phyloP scores from a whole-genome alignment of 2,329 filamentous ascomycete genomes.

The Alternaria atra region DNA sequence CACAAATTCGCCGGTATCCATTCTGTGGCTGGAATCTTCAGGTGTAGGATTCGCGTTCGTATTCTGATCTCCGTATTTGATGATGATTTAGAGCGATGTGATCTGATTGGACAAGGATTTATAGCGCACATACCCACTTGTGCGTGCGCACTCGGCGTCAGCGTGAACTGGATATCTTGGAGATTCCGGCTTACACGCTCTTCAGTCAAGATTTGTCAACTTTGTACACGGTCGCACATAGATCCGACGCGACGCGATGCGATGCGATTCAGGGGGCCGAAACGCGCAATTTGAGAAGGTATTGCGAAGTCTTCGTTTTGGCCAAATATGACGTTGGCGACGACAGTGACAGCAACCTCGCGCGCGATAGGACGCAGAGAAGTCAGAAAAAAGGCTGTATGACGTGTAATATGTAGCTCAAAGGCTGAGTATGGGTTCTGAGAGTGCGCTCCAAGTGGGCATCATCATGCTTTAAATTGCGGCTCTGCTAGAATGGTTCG shows the following conservation, averaged over 20 bases:
- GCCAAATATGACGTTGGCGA: neutral
- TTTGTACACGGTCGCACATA: neutral
- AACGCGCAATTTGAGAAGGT: neutral
- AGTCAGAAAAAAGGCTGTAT: neutral
- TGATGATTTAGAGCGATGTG: neutral
- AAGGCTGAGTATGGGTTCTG: neutral
- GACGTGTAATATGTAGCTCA: neutral
- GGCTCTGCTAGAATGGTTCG: neutral
- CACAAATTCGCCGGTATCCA: slow-evolving; percentile 31
- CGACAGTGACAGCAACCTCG: neutral
- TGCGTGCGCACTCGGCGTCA: neutral
- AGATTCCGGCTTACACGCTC: neutral
- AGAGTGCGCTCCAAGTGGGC: neutral
- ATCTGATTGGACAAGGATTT: slow-evolving; percentile 1
- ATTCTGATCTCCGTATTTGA: neutral
- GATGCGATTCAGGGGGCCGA: neutral
- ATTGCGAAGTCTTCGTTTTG: neutral
- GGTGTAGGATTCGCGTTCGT: slow-evolving; percentile 1
- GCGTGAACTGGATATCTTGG: neutral
- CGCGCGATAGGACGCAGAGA: neutral
- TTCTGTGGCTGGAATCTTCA: slow-evolving; percentile 15
- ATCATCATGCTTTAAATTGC: neutral
- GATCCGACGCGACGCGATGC: neutral
- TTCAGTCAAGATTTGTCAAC: neutral
- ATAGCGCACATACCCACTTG: neutral